Conservation (phyloP, 2,329 filamentous ascomycete species). For the Scedosporium boydii region DNA sequence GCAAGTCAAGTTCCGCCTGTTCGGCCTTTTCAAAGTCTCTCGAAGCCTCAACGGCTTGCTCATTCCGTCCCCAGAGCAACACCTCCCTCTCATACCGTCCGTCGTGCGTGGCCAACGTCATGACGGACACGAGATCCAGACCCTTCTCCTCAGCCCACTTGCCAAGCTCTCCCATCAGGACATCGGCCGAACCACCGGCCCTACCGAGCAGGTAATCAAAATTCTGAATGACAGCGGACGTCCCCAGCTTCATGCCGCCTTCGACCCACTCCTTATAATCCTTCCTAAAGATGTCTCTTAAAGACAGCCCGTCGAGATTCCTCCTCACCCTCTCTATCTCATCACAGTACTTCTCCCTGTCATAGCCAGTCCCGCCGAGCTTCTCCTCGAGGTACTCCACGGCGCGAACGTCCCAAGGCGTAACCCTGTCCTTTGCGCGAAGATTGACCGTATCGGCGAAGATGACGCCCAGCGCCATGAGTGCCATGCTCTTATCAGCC, state of each 20-base stretch:
- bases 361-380: conserved; percentile 16
- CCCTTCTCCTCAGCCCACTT: conserved; percentile 45
- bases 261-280: conserved; percentile 77
- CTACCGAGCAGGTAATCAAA: conserved; percentile 50
- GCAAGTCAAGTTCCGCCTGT: conserved; percentile 42
- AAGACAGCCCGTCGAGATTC: conserved; percentile 49
- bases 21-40: conserved; percentile 41
- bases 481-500: conserved; percentile 51
- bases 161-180: conserved; percentile 38
- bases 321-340: conserved; percentile 56
- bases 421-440: conserved; percentile 53
- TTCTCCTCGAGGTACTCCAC: conserved; percentile 48
- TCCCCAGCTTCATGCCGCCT: conserved; percentile 49
- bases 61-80: conserved; percentile 53
- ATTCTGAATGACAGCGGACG: conserved; percentile 55
- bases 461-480: conserved; percentile 59
- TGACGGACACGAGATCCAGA: conserved; percentile 56
- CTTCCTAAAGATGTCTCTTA: conserved; percentile 64
- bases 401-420: conserved; percentile 47
- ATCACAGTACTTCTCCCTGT: conserved; percentile 46
- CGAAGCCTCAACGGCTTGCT: conserved; percentile 37
- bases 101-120: conserved; percentile 53
- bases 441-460: conserved; percentile 66
- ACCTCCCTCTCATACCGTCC: conserved; percentile 56
- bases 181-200: conserved; percentile 32